phyloP scores from a whole-genome alignment of 2,329 filamentous ascomycete species.

The Colletotrichum somersetense region DNA sequence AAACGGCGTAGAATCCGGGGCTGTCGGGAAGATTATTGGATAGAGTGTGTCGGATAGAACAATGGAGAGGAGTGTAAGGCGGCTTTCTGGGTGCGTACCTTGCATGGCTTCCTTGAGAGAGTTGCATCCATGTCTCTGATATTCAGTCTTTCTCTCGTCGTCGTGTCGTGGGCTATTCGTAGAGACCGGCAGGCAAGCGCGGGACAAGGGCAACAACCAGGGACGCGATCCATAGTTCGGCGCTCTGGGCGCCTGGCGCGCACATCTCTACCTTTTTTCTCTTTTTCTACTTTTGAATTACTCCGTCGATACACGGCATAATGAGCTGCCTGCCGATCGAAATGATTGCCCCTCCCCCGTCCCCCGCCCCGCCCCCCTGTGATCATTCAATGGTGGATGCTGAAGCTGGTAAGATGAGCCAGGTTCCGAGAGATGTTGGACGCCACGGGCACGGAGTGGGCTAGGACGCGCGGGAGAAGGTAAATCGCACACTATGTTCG shows the following conservation, averaged over 20 bases:
- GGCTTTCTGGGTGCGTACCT: conserved; percentile 6
- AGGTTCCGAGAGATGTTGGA: conserved; percentile 8
- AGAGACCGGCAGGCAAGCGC: conserved; percentile 6
- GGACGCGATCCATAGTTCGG: conserved; percentile 9
- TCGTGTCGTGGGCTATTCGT: conserved; percentile 7
- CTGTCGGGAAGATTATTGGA: conserved; percentile 24
- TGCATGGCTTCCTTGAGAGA: conserved; percentile 12
- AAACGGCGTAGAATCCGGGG: conserved; percentile 16
- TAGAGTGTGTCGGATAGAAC: neutral
- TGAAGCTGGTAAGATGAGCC: conserved; percentile 6
- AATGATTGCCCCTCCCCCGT: neutral
- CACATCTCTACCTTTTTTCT: neutral
- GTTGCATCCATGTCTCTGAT: conserved; percentile 28
- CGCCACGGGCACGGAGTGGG: conserved; percentile 27
- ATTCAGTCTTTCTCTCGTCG: neutral
- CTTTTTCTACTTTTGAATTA: neutral
- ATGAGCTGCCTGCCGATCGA: conserved; percentile 20
- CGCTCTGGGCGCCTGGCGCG: conserved; percentile 23
- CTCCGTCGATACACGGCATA: neutral
- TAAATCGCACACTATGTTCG: neutral
- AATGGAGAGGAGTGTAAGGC: neutral
- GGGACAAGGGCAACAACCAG: conserved; percentile 1
- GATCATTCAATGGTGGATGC: conserved; percentile 21
- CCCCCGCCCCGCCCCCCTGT: neutral
- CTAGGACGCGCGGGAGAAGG: neutral